phyloP scores from a whole-genome alignment of 2,329 filamentous ascomycete species.

The Fusarium keratoplasticum region DNA sequence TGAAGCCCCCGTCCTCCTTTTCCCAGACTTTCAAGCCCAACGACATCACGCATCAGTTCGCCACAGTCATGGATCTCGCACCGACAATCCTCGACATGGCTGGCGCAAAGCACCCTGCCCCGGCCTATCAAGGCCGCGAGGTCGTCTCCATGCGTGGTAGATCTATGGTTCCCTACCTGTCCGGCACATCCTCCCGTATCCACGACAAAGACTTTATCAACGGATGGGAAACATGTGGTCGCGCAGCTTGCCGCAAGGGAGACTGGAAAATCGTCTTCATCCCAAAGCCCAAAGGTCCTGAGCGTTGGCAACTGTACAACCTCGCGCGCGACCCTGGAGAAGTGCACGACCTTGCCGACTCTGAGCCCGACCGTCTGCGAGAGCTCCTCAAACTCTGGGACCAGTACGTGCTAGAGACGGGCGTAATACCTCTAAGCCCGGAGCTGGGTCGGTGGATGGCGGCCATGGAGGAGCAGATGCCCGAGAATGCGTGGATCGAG shows the following conservation, averaged over 20 bases:
- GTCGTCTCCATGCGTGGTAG: constrained; percentile 64
- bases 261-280: constrained; percentile 70
- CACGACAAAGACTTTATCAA: constrained; percentile 62
- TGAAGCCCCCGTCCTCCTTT: constrained; percentile 42
- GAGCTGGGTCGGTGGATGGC: constrained; percentile 69
- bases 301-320: constrained; percentile 69
- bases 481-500: constrained; percentile 74
- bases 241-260: constrained; percentile 63
- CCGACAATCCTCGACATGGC: constrained; percentile 62
- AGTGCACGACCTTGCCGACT: constrained; percentile 56
- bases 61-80: constrained; percentile 62
- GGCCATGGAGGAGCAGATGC: constrained; percentile 73
- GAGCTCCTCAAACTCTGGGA: constrained; percentile 66
- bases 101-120: constrained; percentile 53
- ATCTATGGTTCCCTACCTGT: constrained; percentile 57
- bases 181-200: constrained; percentile 51
- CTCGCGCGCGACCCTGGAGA: constrained; percentile 64
- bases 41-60: constrained; percentile 33
- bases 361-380: constrained; percentile 56
- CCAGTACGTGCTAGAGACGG: constrained; percentile 58
- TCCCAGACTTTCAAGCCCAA: constrained; percentile 9
- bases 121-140: constrained; percentile 56
- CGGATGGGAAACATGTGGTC: constrained; percentile 68
- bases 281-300: constrained; percentile 59
- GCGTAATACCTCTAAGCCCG: constrained; percentile 47